Conservation (phyloP, 768 basidiomycete species). For the Boletus rex-veris region DNA sequence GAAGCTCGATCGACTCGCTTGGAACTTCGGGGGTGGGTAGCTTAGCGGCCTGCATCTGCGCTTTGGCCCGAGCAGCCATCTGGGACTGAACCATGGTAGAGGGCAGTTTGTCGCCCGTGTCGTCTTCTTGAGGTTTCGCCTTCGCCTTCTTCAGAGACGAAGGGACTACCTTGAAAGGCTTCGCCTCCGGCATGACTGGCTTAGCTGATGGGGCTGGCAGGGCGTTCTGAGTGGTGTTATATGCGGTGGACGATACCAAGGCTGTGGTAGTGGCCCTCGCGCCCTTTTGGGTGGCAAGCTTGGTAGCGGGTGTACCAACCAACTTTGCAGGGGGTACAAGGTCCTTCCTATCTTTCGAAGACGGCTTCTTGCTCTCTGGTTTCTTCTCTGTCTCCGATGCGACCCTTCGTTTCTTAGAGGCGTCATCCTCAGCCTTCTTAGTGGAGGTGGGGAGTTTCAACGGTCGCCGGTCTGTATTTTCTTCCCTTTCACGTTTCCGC, state of each 20-base stretch:
- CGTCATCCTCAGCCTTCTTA: conserved; percentile 78
- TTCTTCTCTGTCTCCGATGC: conserved; percentile 52
- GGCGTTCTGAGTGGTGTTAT: conserved; percentile 38
- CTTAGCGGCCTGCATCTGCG: conserved; percentile 58
- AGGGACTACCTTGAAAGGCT: conserved; percentile 36
- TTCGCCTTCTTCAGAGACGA: conserved; percentile 48
- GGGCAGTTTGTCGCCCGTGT: conserved; percentile 48
- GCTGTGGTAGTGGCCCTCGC: conserved; percentile 31
- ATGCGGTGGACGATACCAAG: conserved; percentile 37
- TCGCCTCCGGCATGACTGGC: conserved; percentile 30
- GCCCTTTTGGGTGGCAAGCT: conserved; percentile 34
- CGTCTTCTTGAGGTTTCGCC: conserved; percentile 44
- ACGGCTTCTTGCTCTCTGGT: conserved; percentile 55
- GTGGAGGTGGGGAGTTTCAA: conserved; percentile 41
- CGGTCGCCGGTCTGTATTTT: conserved; percentile 66
- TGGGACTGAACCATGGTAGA: conserved; percentile 61
- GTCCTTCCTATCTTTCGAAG: conserved; percentile 52
- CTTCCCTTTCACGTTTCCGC: conserved; percentile 79
- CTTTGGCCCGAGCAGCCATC: conserved; percentile 69
- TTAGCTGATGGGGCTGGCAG: conserved; percentile 27
- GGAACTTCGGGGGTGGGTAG: conserved; percentile 48
- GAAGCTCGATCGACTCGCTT: conserved; percentile 85
- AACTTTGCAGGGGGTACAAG: conserved; percentile 25
- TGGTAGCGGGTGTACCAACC: conserved; percentile 24
- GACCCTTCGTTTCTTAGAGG: conserved; percentile 68